These are phyloP conservation scores for Schizosaccharomyces cryophilus DNA, from an alignment of 805 yeast species.

Conservation along the genomic window DNA sequence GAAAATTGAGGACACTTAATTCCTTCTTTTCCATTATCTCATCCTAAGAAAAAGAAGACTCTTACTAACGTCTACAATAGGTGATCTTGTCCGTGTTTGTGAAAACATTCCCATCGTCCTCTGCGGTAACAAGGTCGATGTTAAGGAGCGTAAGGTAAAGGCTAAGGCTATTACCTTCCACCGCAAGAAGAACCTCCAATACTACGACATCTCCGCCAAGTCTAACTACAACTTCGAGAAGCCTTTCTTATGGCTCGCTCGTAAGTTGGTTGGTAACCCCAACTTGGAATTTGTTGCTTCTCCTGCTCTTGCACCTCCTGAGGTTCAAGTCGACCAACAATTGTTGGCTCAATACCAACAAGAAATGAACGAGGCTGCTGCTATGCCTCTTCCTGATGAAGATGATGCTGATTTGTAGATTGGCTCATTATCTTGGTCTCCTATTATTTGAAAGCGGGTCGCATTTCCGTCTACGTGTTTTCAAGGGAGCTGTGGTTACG, in stretches of 20 bases:
- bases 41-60: not conserved
- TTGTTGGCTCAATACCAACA: slow-evolving; percentile 96
- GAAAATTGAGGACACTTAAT: too few species aligned
- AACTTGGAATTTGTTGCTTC: slow-evolving; percentile 95
- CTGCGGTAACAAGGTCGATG: slow-evolving; percentile 99
- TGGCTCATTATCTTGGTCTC: not conserved
- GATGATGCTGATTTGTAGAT: slow-evolving; percentile 93
- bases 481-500: too few species aligned
- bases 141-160: slow-evolving; percentile 97
- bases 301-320: slow-evolving; percentile 99
- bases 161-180: slow-evolving; percentile 99
- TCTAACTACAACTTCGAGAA: slow-evolving; percentile 98
- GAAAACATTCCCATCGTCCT: slow-evolving; percentile 97
- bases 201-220: slow-evolving; percentile 98
- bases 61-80: slow-evolving; percentile 1
- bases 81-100: slow-evolving; percentile 92
- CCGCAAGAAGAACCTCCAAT: slow-evolving; percentile 98
- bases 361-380: slow-evolving; percentile 98
- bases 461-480: too few species aligned
- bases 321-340: slow-evolving; percentile 87
- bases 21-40: not conserved
- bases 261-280: slow-evolving; percentile 96
- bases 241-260: slow-evolving; percentile 99
- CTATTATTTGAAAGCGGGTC: too few species aligned
- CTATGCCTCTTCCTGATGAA: slow-evolving; percentile 98